A percentile compares a stretch with the other conserved stretches of the same genome.
These are phyloP conservation scores for Tricholoma flavovirens DNA, from an alignment of 768 basidiomycete genomes.

Conservation along the genomic window DNA sequence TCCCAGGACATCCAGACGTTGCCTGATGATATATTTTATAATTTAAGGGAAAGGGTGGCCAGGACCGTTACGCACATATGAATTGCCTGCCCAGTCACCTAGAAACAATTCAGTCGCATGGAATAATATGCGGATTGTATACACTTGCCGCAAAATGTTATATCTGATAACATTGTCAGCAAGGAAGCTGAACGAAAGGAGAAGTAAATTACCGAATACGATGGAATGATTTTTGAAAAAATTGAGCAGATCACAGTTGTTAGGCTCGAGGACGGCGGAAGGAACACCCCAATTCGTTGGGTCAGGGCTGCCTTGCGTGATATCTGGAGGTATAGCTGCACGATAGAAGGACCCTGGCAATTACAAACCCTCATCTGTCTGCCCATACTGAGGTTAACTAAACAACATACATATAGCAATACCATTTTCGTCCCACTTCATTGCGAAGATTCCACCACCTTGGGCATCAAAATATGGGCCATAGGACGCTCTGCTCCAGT, in stretches of 20 bases:
- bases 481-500: conserved; percentile 79
- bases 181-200: conserved; percentile 19
- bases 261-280: conserved; percentile 51
- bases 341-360: conserved; percentile 71
- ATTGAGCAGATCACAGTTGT: conserved; percentile 48
- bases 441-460: conserved; percentile 81
- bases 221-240: conserved; percentile 70
- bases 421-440: conserved; percentile 80
- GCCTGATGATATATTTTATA: conserved; percentile 16
- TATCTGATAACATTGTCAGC: conserved; percentile 41
- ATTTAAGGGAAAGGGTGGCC: too few relatives aligned
- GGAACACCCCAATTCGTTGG: conserved; percentile 67
- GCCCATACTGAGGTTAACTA: background rate
- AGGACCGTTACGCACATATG: conserved; percentile 41
- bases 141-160: conserved; percentile 70
- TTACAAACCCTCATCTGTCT: conserved; percentile 1
- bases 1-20: conserved; percentile 69
- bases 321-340: conserved; percentile 65
- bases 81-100: conserved; percentile 86
- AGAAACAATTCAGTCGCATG: conserved; percentile 1
- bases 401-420: conserved; percentile 67
- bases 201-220: conserved; percentile 50
- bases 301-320: conserved; percentile 52
- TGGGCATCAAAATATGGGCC: conserved; percentile 76
- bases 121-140: conserved; percentile 1